phyloP scores from a whole-genome alignment of 805 yeast genomes.

The Pichia insulana region DNA sequence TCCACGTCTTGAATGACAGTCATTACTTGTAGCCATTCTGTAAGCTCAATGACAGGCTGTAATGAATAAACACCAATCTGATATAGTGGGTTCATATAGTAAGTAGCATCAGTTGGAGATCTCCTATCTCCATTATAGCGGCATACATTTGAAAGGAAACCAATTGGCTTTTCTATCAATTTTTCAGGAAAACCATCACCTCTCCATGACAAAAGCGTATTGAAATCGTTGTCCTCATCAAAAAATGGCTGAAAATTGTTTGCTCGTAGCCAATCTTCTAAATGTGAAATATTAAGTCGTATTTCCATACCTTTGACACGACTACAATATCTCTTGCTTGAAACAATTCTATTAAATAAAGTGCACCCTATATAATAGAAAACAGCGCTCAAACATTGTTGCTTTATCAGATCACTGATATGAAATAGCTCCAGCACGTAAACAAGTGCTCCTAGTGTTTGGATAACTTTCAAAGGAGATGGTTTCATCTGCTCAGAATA shows the following conservation, averaged over 20 bases:
- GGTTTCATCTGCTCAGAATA: constrained; percentile 74
- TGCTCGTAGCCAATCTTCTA: constrained; percentile 89
- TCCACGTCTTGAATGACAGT: constrained; percentile 52
- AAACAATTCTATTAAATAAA: constrained; percentile 64
- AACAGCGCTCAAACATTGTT: constrained; percentile 70
- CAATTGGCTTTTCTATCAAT: constrained; percentile 17
- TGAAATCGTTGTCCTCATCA: constrained; percentile 20
- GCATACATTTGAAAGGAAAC: constrained; percentile 22
- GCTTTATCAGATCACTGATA: constrained; percentile 68
- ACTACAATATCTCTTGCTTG: constrained; percentile 61
- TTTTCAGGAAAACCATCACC: constrained; percentile 27
- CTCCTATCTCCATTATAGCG: constrained; percentile 23
- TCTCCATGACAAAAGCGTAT: constrained; percentile 14
- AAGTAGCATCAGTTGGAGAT: constrained; percentile 42
- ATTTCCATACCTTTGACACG: constrained; percentile 86
- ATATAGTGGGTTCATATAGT: constrained; percentile 56
- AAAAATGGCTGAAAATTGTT: constrained; percentile 44
- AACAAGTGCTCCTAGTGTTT: constrained; percentile 79
- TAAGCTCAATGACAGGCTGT: constrained; percentile 63
- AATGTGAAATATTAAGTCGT: constrained; percentile 70
- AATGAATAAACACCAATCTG: constrained; percentile 60
- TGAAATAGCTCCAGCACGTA: constrained; percentile 77
- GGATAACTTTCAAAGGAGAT: constrained; percentile 78
- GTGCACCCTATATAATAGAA: constrained; percentile 68
- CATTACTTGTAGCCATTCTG: constrained; percentile 88